Evolutionary conservation across 2,329 filamentous ascomycete genomes (phyloP), one percentile per base, ranked within the genome.

Genomic region (Paecilomyces sp.): DNA sequence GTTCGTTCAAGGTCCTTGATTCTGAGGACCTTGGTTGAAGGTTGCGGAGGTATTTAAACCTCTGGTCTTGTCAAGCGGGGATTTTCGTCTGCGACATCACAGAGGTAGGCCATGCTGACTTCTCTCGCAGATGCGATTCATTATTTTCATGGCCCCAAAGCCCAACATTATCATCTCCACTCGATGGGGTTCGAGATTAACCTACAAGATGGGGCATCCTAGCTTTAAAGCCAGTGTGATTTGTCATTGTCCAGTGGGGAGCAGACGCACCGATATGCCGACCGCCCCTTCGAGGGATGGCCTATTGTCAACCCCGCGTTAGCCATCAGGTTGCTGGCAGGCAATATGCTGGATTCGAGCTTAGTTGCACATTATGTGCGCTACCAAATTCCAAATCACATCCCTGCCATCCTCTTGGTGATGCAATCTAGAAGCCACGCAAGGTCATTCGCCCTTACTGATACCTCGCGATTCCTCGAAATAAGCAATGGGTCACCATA

Each of bases 1-100:
- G 22, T 25, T 6, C 66, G 63, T 63, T 57, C 68, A 70, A 68
- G 68, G 68, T 70, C 57, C 67, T 68, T 64, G 63, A 51, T 54
- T 51, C 34, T 64, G 65, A 63, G 67, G 66, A 69, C 66, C 66
- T 59, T 65, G 36, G 57, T 36, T 30, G 63, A 60, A 59, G 60
- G 56, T 59, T 61, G 56, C n/a, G 53, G 58, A 57, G 62, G 62
- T 70, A 66, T 68, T 70, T 66, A 68, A 64, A 30, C 51, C n/a
- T 47, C 41, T 47, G 7, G 15, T 9, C 41, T 18, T 15, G n/a
- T 15, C 7, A 47, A 9, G 41, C 41, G 41, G n/a, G 36, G 36
- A n/a, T 47, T 4, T 47, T 47, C n/a, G 12, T 13, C 12, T 41
- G 12, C 12, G n/a, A 6, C 12, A 41, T 41, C 12, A 41, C 33